Conservation (phyloP, 2,329 filamentous ascomycete genomes). For the Sclerotiophoma versabilis region DNA sequence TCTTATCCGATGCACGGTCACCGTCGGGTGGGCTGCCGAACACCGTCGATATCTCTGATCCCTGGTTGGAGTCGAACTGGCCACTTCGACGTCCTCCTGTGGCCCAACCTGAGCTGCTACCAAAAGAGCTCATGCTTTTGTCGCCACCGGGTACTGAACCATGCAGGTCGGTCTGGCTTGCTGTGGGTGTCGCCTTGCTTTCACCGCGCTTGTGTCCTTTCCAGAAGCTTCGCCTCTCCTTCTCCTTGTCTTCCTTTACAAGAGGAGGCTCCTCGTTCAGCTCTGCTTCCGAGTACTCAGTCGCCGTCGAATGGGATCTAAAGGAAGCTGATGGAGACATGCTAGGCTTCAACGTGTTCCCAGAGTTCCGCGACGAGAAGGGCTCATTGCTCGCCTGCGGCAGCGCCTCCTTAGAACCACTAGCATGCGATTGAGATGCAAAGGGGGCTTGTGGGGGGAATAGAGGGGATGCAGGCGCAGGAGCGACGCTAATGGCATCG, state of each 20-base stretch:
- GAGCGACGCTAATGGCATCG: constrained; percentile 19
- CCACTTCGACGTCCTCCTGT: constrained; percentile 40
- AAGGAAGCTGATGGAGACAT: constrained; percentile 79
- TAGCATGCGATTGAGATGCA: constrained; percentile 35
- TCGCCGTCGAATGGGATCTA: constrained; percentile 71
- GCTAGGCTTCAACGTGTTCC: constrained; percentile 66
- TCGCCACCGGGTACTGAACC: constrained; percentile 48
- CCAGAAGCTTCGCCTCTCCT: constrained; percentile 76
- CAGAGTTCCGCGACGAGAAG: constrained; percentile 56
- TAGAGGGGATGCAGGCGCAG: constrained; percentile 39
- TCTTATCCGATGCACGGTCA: constrained; percentile 60
- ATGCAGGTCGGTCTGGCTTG: constrained; percentile 46
- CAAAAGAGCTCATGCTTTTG: constrained; percentile 51
- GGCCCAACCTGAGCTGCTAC: constrained; percentile 42
- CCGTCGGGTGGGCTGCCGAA: constrained; percentile 43
- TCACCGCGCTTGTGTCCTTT: constrained; percentile 63
- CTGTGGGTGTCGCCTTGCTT: constrained; percentile 45
- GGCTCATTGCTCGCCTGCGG: constrained; percentile 35
- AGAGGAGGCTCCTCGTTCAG: constrained; percentile 66
- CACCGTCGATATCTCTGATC: constrained; percentile 36
- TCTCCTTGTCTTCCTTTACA: constrained; percentile 51
- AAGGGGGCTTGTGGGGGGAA: constrained; percentile 43
- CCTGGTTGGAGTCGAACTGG: constrained; percentile 42
- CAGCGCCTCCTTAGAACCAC: constrained; percentile 35
- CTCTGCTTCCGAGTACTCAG: constrained; percentile 83